These are phyloP conservation scores for Emmonsiellopsis sp. DNA, from an alignment of 2,329 filamentous ascomycete species.

Conservation along the genomic window DNA sequence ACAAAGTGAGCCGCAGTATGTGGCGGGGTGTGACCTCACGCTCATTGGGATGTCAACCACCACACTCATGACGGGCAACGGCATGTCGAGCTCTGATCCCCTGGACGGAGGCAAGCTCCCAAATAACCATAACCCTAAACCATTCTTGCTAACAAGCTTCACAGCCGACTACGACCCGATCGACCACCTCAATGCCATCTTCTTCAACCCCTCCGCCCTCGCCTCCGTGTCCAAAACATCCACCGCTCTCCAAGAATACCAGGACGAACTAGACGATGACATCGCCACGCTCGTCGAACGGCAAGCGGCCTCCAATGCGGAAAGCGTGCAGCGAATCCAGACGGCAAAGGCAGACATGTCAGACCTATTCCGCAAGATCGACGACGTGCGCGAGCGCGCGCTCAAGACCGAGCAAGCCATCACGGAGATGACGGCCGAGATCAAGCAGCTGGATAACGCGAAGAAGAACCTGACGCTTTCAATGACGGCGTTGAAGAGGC, in stretches of 20 bases:
- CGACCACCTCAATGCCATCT: conserved; percentile 85
- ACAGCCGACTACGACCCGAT: conserved; percentile 86
- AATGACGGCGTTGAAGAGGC: conserved; percentile 92
- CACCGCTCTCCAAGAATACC: conserved; percentile 61
- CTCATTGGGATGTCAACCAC: conserved; percentile 13
- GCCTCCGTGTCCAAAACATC: conserved; percentile 67
- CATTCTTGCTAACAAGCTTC: not conserved
- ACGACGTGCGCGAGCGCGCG: conserved; percentile 79
- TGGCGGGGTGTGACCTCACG: not conserved
- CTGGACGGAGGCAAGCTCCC: conserved; percentile 36
- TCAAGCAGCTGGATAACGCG: conserved; percentile 91
- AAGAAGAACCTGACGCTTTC: conserved; percentile 94
- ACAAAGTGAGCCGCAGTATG: conserved; percentile 1
- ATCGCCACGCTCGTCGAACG: conserved; percentile 63
- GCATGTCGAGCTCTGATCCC: conserved; percentile 28
- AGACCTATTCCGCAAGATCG: conserved; percentile 87
- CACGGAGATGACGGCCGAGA: conserved; percentile 97
- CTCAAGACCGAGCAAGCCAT: conserved; percentile 91
- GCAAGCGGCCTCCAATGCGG: conserved; percentile 77
- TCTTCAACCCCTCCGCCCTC: conserved; percentile 79
- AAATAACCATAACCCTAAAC: not conserved
- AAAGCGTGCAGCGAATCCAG: conserved; percentile 85
- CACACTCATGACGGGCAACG: conserved; percentile 32
- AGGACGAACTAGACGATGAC: conserved; percentile 71
- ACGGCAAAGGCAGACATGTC: conserved; percentile 82